Percentiles rank a stretch among this genome's conserved stretches.
Conservation (phyloP, 225 moss, liverwort and hornwort genomes). For the Bryoerythrophyllum caledonicum region DNA sequence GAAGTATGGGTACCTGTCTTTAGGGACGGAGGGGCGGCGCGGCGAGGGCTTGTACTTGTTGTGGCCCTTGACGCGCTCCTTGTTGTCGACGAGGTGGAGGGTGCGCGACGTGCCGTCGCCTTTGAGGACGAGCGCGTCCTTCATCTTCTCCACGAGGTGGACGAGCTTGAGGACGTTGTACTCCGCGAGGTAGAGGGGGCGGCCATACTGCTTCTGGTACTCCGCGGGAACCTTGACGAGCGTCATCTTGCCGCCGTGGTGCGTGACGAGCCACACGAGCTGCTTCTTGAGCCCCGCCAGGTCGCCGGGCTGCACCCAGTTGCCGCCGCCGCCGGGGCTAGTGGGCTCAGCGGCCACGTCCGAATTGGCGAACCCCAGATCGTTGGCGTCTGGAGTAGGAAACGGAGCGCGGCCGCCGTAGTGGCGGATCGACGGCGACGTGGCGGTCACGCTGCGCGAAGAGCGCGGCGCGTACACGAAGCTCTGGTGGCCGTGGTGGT, state of each 20-base stretch:
- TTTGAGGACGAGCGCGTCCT: constrained; percentile 51
- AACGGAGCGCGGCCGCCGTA: constrained; percentile 27
- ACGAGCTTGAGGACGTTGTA: constrained; percentile 56
- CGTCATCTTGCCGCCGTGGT: constrained; percentile 63
- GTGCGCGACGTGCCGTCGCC: constrained; percentile 54
- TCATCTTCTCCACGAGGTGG: constrained; percentile 72
- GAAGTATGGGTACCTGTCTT: constrained; percentile 29
- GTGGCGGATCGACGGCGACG: constrained; percentile 20
- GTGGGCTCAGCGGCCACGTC: constrained; percentile 27
- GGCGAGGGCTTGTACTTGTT: constrained; percentile 58
- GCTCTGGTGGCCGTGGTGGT: constrained; percentile 43
- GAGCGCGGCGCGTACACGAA: too few species aligned
- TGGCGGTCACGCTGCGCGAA: constrained; percentile 14
- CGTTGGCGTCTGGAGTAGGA: constrained; percentile 29
- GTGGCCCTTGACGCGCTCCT: constrained; percentile 36
- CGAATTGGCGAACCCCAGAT: constrained; percentile 27
- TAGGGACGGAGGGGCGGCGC: constrained; percentile 28
- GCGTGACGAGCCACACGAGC: constrained; percentile 53
- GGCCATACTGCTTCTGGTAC: constrained; percentile 63
- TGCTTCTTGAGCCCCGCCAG: constrained; percentile 61
- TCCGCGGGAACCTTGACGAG: constrained; percentile 66
- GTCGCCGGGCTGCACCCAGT: constrained; percentile 52
- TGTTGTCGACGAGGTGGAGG: constrained; percentile 52
- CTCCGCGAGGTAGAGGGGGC: constrained; percentile 56
- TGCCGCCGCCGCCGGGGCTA: constrained; percentile 44